phyloP scores from a whole-genome alignment of 768 basidiomycete species.

The Leccinum longicurvipes region DNA sequence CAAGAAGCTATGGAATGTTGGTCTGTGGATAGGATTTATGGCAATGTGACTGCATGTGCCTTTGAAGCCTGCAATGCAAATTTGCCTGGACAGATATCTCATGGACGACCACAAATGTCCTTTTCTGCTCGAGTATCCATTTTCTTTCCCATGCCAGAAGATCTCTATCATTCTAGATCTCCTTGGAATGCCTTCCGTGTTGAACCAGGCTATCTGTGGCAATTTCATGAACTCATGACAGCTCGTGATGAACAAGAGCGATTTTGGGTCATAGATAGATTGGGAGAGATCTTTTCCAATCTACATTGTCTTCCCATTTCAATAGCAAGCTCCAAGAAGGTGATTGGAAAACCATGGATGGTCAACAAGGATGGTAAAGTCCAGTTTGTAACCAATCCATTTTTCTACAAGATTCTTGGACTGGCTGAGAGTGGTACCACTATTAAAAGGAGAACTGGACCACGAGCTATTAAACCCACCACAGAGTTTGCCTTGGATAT shows the following conservation, averaged over 20 bases:
- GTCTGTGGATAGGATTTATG: background rate
- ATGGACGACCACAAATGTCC: background rate
- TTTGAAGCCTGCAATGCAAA: slow-evolving; percentile 10
- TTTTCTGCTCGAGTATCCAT: background rate
- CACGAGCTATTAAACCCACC: background rate
- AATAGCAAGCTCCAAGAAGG: background rate
- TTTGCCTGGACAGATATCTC: background rate
- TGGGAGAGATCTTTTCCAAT: slow-evolving; percentile 1
- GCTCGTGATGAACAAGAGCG: background rate
- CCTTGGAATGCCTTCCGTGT: background rate
- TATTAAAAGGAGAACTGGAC: background rate
- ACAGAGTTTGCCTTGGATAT: background rate
- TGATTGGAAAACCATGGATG: background rate
- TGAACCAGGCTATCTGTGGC: slow-evolving; percentile 1
- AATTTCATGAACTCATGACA: slow-evolving; percentile 8
- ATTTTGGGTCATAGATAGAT: background rate
- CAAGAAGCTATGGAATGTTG: slow-evolving; percentile 3
- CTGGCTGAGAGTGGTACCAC: background rate
- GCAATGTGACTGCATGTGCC: background rate
- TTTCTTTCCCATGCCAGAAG: background rate
- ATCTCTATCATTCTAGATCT: background rate
- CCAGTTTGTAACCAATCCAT: background rate
- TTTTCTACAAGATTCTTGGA: background rate
- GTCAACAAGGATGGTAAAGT: background rate
- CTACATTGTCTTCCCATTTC: background rate